Percentiles rank a stretch among this genome's conserved stretches.
phyloP scores from a whole-genome alignment of 495 filamentous ascomycete species.

The Neurospora intermedia region DNA sequence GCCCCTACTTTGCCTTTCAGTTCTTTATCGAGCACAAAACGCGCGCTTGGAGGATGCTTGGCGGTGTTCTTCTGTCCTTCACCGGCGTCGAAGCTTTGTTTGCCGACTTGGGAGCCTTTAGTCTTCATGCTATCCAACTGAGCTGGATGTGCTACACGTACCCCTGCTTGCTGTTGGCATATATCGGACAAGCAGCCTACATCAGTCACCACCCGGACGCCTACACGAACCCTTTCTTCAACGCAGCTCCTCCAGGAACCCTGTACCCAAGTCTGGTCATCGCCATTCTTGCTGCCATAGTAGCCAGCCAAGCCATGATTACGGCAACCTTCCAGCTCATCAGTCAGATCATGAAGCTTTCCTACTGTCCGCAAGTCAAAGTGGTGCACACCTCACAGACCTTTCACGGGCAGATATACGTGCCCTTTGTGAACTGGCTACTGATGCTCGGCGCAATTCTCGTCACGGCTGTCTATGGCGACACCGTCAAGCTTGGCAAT shows the following conservation, averaged over 20 bases:
- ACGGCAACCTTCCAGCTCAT: constrained; percentile 60
- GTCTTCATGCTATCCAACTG: constrained; percentile 48
- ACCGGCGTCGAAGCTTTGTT: constrained; percentile 69
- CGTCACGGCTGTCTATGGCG: constrained; percentile 61
- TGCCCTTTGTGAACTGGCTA: constrained; percentile 62
- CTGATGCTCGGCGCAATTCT: constrained; percentile 66
- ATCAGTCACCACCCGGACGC: constrained; percentile 50
- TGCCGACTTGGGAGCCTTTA: constrained; percentile 64
- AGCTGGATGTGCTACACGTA: constrained; percentile 54
- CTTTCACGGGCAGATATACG: constrained; percentile 63
- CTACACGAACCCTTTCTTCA: constrained; percentile 63
- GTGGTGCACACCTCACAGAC: constrained; percentile 52
- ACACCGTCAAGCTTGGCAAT: constrained; percentile 44
- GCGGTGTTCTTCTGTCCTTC: constrained; percentile 60
- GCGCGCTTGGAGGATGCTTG: constrained; percentile 55
- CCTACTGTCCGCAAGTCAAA: constrained; percentile 66
- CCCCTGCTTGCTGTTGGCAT: constrained; percentile 59
- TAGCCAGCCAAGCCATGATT: constrained; percentile 71
- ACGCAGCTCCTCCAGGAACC: constrained; percentile 53
- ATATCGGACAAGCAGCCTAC: constrained; percentile 65
- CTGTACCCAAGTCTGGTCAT: constrained; percentile 55
- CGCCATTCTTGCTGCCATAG: constrained; percentile 58
- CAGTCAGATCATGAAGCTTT: constrained; percentile 62
- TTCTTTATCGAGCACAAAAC: constrained; percentile 53
- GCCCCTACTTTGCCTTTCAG: constrained; percentile 49